Evolutionary conservation across 2,329 filamentous ascomycete genomes (phyloP), one percentile per base, ranked within the genome.

Genomic region (Xylariaceae sp.): DNA sequence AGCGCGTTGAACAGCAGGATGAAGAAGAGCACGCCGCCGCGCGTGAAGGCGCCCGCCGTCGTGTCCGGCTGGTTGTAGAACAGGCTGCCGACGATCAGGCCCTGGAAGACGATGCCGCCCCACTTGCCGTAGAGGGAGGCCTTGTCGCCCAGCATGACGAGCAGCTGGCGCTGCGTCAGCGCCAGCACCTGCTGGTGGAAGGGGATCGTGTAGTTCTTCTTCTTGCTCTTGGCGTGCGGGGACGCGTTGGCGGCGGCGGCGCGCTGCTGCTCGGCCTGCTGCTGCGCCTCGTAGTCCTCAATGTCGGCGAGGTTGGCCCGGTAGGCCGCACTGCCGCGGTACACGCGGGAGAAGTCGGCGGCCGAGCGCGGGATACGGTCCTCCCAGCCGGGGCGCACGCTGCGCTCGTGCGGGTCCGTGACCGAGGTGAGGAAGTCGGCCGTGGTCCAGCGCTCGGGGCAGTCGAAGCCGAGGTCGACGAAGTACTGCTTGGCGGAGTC

Each of bases 381-480:
- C 49, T 80, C 71, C 55, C 66, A 79, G 2, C 73, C 76, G 12
- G 67, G 52, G 25, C 65, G 67, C 13, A 77, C 53, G 19, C 71
- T 60, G 19, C 78, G 64, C 38, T 79, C 77, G 35, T 75, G 63
- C 2, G 68, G 61, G 27, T 75, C 73, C 6, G 77, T 86, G 49
- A 89, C 78, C 2, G 80, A 85, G 0, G 83, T 89, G 21, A 89
- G 59, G 57, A 89, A 90, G 53, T 90, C 84, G 13, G 64, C 77
- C 0, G 79, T 80, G 0, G 81, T 87, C 70, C 80, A 76, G 11
- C 83, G 71, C 15, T 76, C 69, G 0, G 83, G 81, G 48, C 81
- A 85, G 12, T 75, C 65, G 45, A 87, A 89, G 0, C 84, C 84
- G 22, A 88, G 64, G n/a, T 72, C 61, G 30, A 77, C 58, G 43